A percentile compares a stretch with the other conserved stretches of the same genome.
Evolutionary conservation across 331 rosid genomes (phyloP).

Genomic region (Stylosanthes scabra): DNA sequence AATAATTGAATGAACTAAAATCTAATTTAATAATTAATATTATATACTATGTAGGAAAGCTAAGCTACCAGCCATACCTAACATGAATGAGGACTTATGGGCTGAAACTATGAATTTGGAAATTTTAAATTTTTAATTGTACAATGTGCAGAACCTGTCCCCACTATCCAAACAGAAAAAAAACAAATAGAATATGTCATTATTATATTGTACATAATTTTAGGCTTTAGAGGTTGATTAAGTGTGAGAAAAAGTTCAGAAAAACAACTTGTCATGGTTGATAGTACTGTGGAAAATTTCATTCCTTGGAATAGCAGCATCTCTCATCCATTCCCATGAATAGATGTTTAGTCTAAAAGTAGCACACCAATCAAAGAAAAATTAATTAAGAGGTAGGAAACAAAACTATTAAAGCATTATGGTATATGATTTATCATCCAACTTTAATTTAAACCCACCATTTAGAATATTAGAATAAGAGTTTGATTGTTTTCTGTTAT

Average conservation of each 20-base stretch:
- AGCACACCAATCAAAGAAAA: conserved; percentile 9
- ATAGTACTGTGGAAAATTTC: background rate
- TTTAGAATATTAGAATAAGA: background rate
- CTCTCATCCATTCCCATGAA: conserved; percentile 1
- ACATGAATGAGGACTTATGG: background rate
- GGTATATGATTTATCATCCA: background rate
- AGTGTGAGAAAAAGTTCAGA: background rate
- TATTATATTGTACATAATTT: background rate
- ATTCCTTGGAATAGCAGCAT: conserved; percentile 3
- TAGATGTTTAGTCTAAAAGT: background rate
- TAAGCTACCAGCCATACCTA: background rate
- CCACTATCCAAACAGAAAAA: background rate
- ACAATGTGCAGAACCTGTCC: background rate
- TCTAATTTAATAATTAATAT: background rate
- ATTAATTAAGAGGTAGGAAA: background rate
- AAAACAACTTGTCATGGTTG: background rate
- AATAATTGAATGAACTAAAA: background rate
- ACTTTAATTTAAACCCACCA: background rate
- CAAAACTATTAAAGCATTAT: background rate
- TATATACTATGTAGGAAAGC: background rate
- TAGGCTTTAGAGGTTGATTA: conserved; percentile 14
- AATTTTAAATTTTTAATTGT: background rate
- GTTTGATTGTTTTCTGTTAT: too few species aligned
- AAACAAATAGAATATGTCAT: background rate
- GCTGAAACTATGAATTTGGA: background rate